phyloP scores from a whole-genome alignment of 768 basidiomycete genomes.

The Phylloporus scabripes region DNA sequence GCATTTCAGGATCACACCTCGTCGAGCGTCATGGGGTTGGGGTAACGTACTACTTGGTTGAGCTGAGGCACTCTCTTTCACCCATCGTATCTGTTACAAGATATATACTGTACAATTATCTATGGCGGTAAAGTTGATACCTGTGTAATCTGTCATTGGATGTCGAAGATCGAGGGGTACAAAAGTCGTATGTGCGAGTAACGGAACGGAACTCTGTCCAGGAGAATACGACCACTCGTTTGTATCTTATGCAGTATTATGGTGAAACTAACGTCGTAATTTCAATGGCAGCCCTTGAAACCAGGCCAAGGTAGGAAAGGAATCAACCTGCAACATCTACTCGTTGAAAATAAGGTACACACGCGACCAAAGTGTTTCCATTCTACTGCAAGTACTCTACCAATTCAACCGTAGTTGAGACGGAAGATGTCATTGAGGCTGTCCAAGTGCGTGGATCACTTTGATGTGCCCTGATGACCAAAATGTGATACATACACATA shows the following conservation, averaged over 20 bases:
- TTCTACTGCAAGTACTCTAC: slow-evolving; percentile 3
- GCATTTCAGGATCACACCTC: slow-evolving; percentile 12
- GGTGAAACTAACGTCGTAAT: not conserved
- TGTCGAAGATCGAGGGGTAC: no score
- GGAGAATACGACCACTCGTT: not conserved
- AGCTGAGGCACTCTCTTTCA: not conserved
- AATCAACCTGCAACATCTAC: slow-evolving; percentile 3
- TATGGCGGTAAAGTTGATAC: not conserved
- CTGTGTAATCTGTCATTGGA: not conserved
- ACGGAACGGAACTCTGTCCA: no score
- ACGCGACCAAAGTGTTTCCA: slow-evolving; percentile 16
- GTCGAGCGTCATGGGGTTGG: slow-evolving; percentile 15
- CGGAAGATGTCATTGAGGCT: slow-evolving; percentile 92
- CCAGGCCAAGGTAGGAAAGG: not conserved
- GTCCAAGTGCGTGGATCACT: slow-evolving; percentile 6
- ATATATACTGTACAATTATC: not conserved
- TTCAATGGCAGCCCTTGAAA: not conserved
- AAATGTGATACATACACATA: slow-evolving; percentile 63
- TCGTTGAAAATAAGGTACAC: slow-evolving; percentile 13
- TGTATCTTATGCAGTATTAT: not conserved
- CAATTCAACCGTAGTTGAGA: slow-evolving; percentile 58
- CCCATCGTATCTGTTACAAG: not conserved
- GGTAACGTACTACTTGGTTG: slow-evolving; percentile 5
- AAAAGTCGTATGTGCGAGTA: no score
- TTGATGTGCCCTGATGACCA: slow-evolving; percentile 1